phyloP scores from a whole-genome alignment of 345 rosid genomes.

The Cochlearia excelsa region DNA sequence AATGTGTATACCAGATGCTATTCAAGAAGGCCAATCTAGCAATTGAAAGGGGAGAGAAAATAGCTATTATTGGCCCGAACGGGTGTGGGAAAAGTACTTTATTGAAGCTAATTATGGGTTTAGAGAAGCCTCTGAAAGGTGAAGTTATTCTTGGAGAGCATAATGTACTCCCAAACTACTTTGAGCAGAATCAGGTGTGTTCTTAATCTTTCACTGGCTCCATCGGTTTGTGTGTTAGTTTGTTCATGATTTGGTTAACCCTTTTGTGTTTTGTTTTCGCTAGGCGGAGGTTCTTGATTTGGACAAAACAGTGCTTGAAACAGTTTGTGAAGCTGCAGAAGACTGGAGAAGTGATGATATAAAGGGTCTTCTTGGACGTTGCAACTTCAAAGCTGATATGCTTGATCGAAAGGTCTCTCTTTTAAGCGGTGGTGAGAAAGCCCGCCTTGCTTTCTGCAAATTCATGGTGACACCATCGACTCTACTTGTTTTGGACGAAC shows the following conservation, averaged over 20 bases:
- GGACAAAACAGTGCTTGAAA: slow-evolving; percentile 81
- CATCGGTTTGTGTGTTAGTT: background rate
- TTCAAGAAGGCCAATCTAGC: slow-evolving; percentile 68
- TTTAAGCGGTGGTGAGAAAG: slow-evolving; percentile 99
- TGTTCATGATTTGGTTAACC: slow-evolving; percentile 13
- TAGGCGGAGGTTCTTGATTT: slow-evolving; percentile 98
- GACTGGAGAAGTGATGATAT: slow-evolving; percentile 95
- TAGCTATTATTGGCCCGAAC: slow-evolving; percentile 90
- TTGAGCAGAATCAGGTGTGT: slow-evolving; percentile 95
- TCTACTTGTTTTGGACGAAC: slow-evolving; percentile 80
- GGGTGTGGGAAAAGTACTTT: slow-evolving; percentile 96
- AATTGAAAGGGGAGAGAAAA: slow-evolving; percentile 80
- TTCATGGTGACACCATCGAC: slow-evolving; percentile 96
- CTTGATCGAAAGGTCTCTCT: slow-evolving; percentile 86
- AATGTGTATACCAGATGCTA: slow-evolving; percentile 46
- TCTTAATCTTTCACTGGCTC: background rate
- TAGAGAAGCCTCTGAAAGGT: slow-evolving; percentile 68
- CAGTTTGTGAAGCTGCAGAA: slow-evolving; percentile 82
- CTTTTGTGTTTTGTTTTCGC: slow-evolving; percentile 1
- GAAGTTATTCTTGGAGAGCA: slow-evolving; percentile 83
- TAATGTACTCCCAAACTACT: slow-evolving; percentile 92
- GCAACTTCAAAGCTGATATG: slow-evolving; percentile 96
- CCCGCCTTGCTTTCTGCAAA: slow-evolving; percentile 93
- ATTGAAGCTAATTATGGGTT: slow-evolving; percentile 76
- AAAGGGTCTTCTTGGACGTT: slow-evolving; percentile 94